These are phyloP conservation scores for Cystofilobasidium ferigula DNA, from an alignment of 768 basidiomycete species.

Conservation along the genomic window DNA sequence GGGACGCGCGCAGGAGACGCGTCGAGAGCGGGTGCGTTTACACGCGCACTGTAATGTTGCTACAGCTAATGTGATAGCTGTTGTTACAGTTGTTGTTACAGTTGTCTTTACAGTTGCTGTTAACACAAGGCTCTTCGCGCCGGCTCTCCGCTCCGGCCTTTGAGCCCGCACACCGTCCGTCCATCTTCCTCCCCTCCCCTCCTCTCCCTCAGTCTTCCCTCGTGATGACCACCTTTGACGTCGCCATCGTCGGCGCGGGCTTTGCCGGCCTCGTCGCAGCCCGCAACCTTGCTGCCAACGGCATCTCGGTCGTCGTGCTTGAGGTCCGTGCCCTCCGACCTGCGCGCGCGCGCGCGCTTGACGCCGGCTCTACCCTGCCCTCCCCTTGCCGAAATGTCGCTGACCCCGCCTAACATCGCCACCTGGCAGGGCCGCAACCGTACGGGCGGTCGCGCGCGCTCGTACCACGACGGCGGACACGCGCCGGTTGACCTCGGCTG, in stretches of 20 bases:
- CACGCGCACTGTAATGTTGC: no score
- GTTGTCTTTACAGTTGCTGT: no score
- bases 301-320: constrained; percentile 26
- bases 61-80: no score
- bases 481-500: constrained; percentile 23
- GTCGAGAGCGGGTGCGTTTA: no score
- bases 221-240: constrained; percentile 11
- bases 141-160: no score
- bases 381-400: no score
- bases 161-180: not conserved
- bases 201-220: not conserved
- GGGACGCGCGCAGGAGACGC: no score
- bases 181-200: not conserved
- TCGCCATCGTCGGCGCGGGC: constrained; percentile 27
- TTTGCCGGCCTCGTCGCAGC: constrained; percentile 27
- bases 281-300: constrained; percentile 23
- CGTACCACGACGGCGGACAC: constrained; percentile 1
- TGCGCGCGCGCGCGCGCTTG: constrained; percentile 15
- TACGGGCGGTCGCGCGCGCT: constrained; percentile 15
- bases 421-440: not conserved
- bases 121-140: no score
- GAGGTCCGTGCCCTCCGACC: constrained; percentile 20
- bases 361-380: no score
- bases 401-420: not conserved
- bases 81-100: no score